Base-by-base conservation (phyloP, 2,329 filamentous ascomycete species). In the Pseudogymnoascus sp. region DNA sequence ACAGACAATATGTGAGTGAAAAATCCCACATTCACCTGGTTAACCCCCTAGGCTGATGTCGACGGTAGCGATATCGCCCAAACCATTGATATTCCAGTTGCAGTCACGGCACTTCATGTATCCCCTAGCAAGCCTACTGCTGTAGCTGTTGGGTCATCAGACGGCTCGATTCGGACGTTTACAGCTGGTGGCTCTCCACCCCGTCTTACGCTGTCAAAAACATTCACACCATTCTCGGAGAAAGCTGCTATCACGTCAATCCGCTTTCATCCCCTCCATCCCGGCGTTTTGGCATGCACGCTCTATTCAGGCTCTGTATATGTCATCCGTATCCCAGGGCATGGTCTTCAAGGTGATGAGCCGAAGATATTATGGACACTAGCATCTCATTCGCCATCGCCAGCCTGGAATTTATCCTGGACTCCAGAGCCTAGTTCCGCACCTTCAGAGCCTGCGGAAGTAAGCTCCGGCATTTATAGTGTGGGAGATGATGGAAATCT, bases 401-500 rank as follows among this genome's bases (percentile, higher is more conserved):
- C 45, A 28, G 45, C 23, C 23, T 52, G 45, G 45, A 52, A 52
- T 52, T 16, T 52, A 28, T 52, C 45, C 45, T 52, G 45, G 45
- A 28, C 45, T 31, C 45, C 23, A 31, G 45, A 52, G 23, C 45
- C 23, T n/a, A 16, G 23, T 16, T 52, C 45, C 7, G 45, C 45
- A 16, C 45, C 45, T 28, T 52, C 45, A 52, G 23, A 52, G 45
- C 23, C 23, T 28, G 45, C 45, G 23, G 45, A 31, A 16, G 14
- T 52, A 31, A 52, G 45, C 14, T 52, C 45, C 4, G 45, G 45
- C 14, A 28, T 52, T 31, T 52, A 31, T 8, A 52, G 23, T 31
- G 45, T 52, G 8, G 45, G 45, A 16, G 23, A 31, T 28, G 45
- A 52, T 8, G 23, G 45, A 16, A 31, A 52, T 52, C 45, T 31